phyloP scores from a whole-genome alignment of 805 yeast species.

The Starmerella vitae region DNA sequence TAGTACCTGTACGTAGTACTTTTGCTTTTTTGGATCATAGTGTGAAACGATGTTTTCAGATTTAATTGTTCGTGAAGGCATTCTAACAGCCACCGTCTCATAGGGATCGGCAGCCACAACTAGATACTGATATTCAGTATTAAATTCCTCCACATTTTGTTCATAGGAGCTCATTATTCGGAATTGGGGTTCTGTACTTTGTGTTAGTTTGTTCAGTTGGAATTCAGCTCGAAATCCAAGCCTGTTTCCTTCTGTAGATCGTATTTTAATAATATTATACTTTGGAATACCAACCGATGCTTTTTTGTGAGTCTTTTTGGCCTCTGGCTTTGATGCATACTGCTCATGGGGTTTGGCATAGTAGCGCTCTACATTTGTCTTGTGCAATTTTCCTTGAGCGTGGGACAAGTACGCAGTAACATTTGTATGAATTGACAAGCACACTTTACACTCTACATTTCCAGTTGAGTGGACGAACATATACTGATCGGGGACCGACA shows the following conservation, averaged over 20 bases:
- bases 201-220: slow-evolving; percentile 38
- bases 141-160: slow-evolving; percentile 37
- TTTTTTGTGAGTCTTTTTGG: slow-evolving; percentile 25
- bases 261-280: slow-evolving; percentile 50
- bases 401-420: slow-evolving; percentile 76
- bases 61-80: slow-evolving; percentile 49
- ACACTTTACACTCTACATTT: slow-evolving; percentile 65
- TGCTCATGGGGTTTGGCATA: slow-evolving; percentile 31
- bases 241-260: slow-evolving; percentile 45
- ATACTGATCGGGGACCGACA: not conserved
- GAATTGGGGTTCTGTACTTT: slow-evolving; percentile 43
- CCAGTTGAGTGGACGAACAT: slow-evolving; percentile 32
- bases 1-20: slow-evolving; percentile 53
- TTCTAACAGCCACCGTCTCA: slow-evolving; percentile 61
- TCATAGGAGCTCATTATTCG: slow-evolving; percentile 72
- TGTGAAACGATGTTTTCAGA: slow-evolving; percentile 38
- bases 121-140: slow-evolving; percentile 48
- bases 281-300: slow-evolving; percentile 61
- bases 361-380: slow-evolving; percentile 53
- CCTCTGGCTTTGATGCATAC: slow-evolving; percentile 10
- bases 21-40: slow-evolving; percentile 52
- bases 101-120: slow-evolving; percentile 84
- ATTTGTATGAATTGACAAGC: slow-evolving; percentile 68
- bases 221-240: slow-evolving; percentile 56
- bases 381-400: slow-evolving; percentile 73